Base-by-base conservation (phyloP, 2,329 filamentous ascomycete genomes). In the Fusarium palustre region DNA sequence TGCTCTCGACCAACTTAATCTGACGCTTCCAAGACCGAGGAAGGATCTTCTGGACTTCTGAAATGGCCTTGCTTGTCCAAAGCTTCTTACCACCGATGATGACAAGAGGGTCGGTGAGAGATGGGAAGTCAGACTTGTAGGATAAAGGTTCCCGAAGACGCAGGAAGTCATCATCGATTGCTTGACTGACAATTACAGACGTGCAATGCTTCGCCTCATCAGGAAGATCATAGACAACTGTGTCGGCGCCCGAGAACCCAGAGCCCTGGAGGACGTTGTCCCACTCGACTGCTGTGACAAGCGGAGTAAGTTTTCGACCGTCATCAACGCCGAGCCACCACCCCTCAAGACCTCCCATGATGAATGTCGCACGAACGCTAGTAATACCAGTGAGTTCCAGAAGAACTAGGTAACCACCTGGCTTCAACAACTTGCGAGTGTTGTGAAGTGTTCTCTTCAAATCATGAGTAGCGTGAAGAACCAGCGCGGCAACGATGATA, bases 311-410 rank as follows among this genome's bases (percentile, higher is more conserved):
- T 3, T 49, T 42, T 0, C 65, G 63, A 7, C 65, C 65, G 3
- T 68, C 46, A 3, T 55, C 59, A 2, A 38, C 59, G 1, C 66
- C 66, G 4, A 56, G 52, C 66, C 66, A 69, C 64, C 66, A 68
- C 5, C 53, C 66, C 2, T 60, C 54, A 2, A 69, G 52, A 2
- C 66, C 55, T 1, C 66, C 64, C 49, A 69, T 64, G 0, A 56
- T 46, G 0, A 59, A 47, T 2, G 45, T 45, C 10, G 54, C 2
- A 15, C 65, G 55, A 0, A 59, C 49, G 6, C 54, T 55, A 0
- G 59, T 52, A 3, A 53, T 49, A 22, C 57, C 52, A 11, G 53
- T 68, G 13, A 50, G 55, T 18, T 69, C 66, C 1, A 63, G 41
- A 4, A 53, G 42, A 0, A 69, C 55, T 1, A 62, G 59, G 5